phyloP scores from a whole-genome alignment of 139 green algal species.

The Chlamydomonas applanata region DNA sequence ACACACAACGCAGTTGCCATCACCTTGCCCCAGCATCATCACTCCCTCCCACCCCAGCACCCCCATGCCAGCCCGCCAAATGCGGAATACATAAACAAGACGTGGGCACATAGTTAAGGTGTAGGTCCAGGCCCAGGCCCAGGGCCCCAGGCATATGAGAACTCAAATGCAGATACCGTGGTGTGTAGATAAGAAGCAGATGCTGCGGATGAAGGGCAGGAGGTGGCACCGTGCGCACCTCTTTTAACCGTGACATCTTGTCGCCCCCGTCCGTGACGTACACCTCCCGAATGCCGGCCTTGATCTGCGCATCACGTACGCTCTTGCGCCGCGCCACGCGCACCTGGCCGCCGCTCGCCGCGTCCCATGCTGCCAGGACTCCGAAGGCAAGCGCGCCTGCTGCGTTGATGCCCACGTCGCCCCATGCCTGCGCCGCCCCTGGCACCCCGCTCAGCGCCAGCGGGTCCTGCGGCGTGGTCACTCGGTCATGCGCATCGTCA shows the following conservation, averaged over 20 bases:
- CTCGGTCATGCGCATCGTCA: too few species aligned
- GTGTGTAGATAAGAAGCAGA: too few species aligned
- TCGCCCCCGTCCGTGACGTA: constrained; percentile 59
- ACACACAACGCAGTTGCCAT: too few species aligned
- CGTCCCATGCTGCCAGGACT: too few species aligned
- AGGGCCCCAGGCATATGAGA: neutral
- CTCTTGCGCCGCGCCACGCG: constrained; percentile 38
- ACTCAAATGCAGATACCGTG: neutral
- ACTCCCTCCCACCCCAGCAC: neutral
- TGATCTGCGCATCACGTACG: constrained; percentile 56
- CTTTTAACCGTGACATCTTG: constrained; percentile 62
- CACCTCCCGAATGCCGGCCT: constrained; percentile 61
- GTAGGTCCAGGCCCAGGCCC: neutral
- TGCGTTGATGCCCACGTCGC: too few species aligned
- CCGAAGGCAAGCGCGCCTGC: too few species aligned
- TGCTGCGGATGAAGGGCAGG: too few species aligned
- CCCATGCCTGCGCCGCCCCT: too few species aligned
- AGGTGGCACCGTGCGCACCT: too few species aligned
- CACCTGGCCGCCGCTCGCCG: neutral
- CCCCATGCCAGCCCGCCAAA: neutral
- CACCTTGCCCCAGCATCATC: too few species aligned
- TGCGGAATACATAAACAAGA: neutral
- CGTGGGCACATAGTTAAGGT: neutral
- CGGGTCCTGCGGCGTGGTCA: too few species aligned
- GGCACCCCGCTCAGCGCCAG: too few species aligned